These are phyloP conservation scores for Pleurotus tuoliensis DNA, from an alignment of 768 basidiomycete species.

Conservation along the genomic window DNA sequence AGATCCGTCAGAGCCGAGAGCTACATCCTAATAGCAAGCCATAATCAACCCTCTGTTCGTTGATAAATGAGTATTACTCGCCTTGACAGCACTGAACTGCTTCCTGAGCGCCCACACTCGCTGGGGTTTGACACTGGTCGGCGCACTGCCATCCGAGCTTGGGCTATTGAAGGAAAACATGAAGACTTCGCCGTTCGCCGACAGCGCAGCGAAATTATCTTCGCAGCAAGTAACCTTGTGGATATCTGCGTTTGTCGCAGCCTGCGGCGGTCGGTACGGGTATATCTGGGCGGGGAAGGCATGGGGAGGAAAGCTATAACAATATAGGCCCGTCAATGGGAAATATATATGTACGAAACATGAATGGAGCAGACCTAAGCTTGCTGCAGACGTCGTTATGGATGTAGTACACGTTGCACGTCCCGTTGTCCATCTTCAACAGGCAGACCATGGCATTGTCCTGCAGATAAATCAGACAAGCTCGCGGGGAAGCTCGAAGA, in stretches of 20 bases:
- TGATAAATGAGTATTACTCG: constrained; percentile 22
- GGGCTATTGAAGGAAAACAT: constrained; percentile 53
- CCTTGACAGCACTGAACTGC: constrained; percentile 80
- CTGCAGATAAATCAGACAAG: constrained; percentile 27
- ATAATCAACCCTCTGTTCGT: not conserved
- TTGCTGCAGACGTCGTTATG: constrained; percentile 75
- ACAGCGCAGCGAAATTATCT: constrained; percentile 77
- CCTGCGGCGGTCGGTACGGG: constrained; percentile 80
- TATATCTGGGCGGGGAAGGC: constrained; percentile 72
- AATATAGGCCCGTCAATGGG: not conserved
- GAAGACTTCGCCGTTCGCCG: constrained; percentile 87
- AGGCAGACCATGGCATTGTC: constrained; percentile 84
- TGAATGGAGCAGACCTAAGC: constrained; percentile 50
- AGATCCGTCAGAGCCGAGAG: constrained; percentile 81
- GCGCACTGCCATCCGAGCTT: constrained; percentile 24
- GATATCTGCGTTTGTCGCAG: constrained; percentile 65
- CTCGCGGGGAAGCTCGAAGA: not conserved
- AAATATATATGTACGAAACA: not conserved
- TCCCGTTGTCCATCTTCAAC: constrained; percentile 73
- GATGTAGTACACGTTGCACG: constrained; percentile 45
- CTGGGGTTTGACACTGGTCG: constrained; percentile 66
- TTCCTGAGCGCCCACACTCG: constrained; percentile 88
- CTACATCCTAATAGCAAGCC: constrained; percentile 61
- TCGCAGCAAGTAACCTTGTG: constrained; percentile 79
- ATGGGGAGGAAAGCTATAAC: constrained; percentile 65